These are phyloP conservation scores for Sporothrix phasma DNA, from an alignment of 2,329 filamentous ascomycete species.

Conservation along the genomic window DNA sequence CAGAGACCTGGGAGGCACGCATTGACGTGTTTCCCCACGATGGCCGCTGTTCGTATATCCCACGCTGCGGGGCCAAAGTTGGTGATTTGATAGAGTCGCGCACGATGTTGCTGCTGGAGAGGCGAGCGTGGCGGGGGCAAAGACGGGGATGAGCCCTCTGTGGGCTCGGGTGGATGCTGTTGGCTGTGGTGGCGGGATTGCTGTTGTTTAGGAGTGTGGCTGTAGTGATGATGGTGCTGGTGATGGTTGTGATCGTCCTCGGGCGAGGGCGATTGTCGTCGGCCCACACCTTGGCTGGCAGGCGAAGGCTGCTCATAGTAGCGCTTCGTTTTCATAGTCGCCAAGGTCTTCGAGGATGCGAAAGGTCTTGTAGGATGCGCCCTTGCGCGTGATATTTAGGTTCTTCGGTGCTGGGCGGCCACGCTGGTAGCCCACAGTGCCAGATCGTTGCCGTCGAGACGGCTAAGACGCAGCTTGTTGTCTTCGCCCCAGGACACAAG, in stretches of 20 bases:
- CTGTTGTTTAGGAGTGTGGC: not conserved
- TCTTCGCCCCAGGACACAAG: conserved; percentile 89
- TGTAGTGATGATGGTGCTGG: not conserved
- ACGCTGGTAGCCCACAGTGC: conserved; percentile 62
- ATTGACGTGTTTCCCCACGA: conserved; percentile 49
- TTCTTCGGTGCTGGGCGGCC: conserved; percentile 54
- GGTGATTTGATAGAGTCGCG: conserved; percentile 23
- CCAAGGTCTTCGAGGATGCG: conserved; percentile 56
- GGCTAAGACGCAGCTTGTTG: conserved; percentile 69
- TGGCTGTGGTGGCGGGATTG: not conserved
- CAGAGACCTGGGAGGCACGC: conserved; percentile 41
- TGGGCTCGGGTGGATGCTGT: conserved; percentile 21
- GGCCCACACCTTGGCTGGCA: conserved; percentile 18
- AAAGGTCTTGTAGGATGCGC: conserved; percentile 77
- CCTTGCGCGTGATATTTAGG: conserved; percentile 67
- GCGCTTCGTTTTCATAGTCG: conserved; percentile 48
- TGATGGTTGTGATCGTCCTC: not conserved
- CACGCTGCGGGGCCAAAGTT: conserved; percentile 31
- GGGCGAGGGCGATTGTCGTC: not conserved
- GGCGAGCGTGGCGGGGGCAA: conserved; percentile 1
- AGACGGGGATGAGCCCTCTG: conserved; percentile 5
- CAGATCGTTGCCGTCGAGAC: conserved; percentile 54
- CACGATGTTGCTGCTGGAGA: conserved; percentile 11
- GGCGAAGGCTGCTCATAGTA: conserved; percentile 54
- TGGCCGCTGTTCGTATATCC: conserved; percentile 28